Evolutionary conservation across 768 basidiomycete genomes (phyloP), one percentile per base, ranked within the genome.

Genomic region (Russula compacta): DNA sequence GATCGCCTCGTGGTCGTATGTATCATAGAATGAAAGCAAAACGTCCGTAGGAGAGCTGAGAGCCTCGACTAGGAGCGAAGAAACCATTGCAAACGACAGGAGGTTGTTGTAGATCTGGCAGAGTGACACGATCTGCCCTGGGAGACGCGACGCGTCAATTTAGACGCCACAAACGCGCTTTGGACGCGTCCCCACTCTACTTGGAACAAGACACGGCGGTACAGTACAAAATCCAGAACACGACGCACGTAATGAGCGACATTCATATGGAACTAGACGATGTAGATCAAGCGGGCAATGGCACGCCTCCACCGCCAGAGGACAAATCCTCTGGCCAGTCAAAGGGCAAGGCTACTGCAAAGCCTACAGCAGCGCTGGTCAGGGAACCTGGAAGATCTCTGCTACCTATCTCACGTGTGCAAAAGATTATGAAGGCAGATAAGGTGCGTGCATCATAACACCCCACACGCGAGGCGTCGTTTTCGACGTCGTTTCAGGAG

Each of bases 391-490:
- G 92, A 38, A 92, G 85, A 67, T 85, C 90, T 1, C 63, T 87
- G 21, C 73, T 93, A 49, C 92, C 92, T 0, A 78, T 89, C 55
- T 76, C 87, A 2, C 80, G 89, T 61, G 86, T 95, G 43, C 91
- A 92, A 71, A 85, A 79, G 73, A 90, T 94, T 51, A 78, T 92
- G 65, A 93, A 90, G 68, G 91, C 87, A 6, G 92, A 95, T 73
- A 87, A 86, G 77, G 92, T 82, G 57, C 59, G 74, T 71, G 7
- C 51, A 42, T 39, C 42, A 40, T 33, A 51, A 17, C 15, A 33
- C 38, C 51, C 19, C 35, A 12, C 53, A 44, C 35, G 9, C 19
- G 14, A 36, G 19, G 15, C 8, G 21, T 32, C 19, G 36, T n/a
- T 29, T 9, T 29, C 39, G 36, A 61, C 19, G 17, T 19, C 21